These are phyloP conservation scores for Tilletia walkeri DNA, from an alignment of 1,284 basidiomycete species.

Conservation along the genomic window DNA sequence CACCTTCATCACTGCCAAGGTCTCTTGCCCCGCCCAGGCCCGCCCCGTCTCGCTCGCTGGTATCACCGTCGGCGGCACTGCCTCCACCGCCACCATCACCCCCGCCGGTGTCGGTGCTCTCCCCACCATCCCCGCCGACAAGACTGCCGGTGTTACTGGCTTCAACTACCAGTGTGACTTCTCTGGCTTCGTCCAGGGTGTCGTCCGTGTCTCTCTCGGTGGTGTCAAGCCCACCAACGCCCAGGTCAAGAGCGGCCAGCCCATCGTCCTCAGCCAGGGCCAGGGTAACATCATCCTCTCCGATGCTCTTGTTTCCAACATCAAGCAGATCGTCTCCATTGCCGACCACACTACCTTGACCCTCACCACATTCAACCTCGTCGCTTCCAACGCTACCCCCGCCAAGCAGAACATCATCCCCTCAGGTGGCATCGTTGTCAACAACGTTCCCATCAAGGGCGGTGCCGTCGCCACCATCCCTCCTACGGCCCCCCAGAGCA, in stretches of 20 bases:
- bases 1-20: constrained; percentile 15
- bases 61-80: background rate
- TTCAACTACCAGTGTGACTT: constrained; percentile 12
- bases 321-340: background rate
- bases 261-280: background rate
- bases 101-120: background rate
- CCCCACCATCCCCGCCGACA: background rate
- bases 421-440: background rate
- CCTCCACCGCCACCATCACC: constrained; percentile 6
- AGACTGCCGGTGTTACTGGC: constrained; percentile 12
- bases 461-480: background rate
- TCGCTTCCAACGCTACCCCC: background rate
- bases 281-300: constrained; percentile 15
- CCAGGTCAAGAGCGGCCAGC: background rate
- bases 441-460: constrained; percentile 8
- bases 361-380: background rate
- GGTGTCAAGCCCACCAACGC: constrained; percentile 14
- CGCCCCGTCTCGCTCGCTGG: constrained; percentile 12
- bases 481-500: background rate
- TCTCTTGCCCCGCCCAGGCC: background rate
- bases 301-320: background rate
- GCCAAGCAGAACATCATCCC: background rate
- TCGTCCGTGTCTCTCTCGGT: constrained; percentile 13
- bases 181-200: constrained; percentile 2
- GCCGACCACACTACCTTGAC: constrained; percentile 5